Evolutionary conservation across 2,329 filamentous ascomycete genomes (phyloP).

Genomic region (Hirsutella minnesotensis): DNA sequence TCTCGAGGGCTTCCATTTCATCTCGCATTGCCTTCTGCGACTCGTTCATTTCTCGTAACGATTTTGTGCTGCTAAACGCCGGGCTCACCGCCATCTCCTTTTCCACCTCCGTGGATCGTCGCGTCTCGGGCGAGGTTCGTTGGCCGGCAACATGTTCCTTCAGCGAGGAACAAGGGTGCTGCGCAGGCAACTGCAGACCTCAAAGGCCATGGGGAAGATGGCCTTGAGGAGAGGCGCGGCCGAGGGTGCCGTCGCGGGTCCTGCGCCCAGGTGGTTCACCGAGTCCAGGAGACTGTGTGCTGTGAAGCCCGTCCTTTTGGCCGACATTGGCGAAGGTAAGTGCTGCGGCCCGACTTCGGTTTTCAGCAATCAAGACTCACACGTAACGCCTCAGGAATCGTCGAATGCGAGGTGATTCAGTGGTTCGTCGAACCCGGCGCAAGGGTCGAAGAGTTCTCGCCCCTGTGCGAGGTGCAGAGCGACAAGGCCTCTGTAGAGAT

Average conservation of each 20-base stretch:
- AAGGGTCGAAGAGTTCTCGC: slow-evolving; percentile 93
- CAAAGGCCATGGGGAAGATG: slow-evolving; percentile 23
- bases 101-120: background rate
- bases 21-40: background rate
- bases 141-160: slow-evolving; percentile 36
- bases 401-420: slow-evolving; percentile 97
- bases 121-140: background rate
- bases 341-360: slow-evolving; percentile 1
- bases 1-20: background rate
- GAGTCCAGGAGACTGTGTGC: slow-evolving; percentile 36
- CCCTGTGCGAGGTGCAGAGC: slow-evolving; percentile 94
- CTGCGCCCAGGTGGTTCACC: slow-evolving; percentile 35
- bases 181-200: slow-evolving; percentile 37
- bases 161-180: slow-evolving; percentile 38
- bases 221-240: slow-evolving; percentile 13
- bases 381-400: slow-evolving; percentile 56
- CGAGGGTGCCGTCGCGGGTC: slow-evolving; percentile 13
- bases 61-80: background rate
- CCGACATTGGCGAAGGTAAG: slow-evolving; percentile 76
- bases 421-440: slow-evolving; percentile 98
- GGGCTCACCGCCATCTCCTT: background rate
- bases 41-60: background rate
- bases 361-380: slow-evolving; percentile 3
- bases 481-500: slow-evolving; percentile 91
- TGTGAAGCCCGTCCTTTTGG: slow-evolving; percentile 70